Evolutionary conservation across 257 asterid species (phyloP).

Genomic region (Sherardia arvensis): DNA sequence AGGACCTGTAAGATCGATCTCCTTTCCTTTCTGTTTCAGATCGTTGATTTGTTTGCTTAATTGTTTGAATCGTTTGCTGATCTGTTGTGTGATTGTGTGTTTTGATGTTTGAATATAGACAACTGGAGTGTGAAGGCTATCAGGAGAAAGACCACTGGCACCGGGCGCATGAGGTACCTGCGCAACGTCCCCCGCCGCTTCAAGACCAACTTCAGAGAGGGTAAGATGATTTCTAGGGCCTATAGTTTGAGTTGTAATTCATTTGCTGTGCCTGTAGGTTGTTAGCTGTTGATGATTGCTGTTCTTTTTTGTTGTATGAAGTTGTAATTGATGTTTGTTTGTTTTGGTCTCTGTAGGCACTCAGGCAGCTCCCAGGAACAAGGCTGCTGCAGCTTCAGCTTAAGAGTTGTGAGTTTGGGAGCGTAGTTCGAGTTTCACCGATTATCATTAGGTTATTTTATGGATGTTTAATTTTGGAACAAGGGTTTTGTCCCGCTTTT

Average conservation of each 20-base stretch:
- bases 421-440: not conserved
- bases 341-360: constrained; percentile 30
- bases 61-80: not conserved
- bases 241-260: not conserved
- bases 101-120: constrained; percentile 10
- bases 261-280: not conserved
- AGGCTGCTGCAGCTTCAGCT: constrained; percentile 51
- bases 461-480: not conserved
- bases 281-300: not conserved
- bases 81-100: not conserved
- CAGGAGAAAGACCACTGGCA: constrained; percentile 75
- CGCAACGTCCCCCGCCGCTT: constrained; percentile 66
- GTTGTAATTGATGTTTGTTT: constrained; percentile 1
- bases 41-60: not conserved
- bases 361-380: constrained; percentile 74
- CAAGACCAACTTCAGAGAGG: constrained; percentile 83
- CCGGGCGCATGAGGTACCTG: constrained; percentile 81
- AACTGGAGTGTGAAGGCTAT: constrained; percentile 88
- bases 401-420: constrained; percentile 9
- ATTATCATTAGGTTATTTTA: too few relatives aligned
- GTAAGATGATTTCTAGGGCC: constrained; percentile 12
- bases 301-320: not conserved
- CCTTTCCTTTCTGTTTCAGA: not conserved
- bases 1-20: constrained; percentile 40
- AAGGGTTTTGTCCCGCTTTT: not conserved